Base-by-base conservation (phyloP, 805 yeast genomes). In the Vanderwaltozyma polyspora region DNA sequence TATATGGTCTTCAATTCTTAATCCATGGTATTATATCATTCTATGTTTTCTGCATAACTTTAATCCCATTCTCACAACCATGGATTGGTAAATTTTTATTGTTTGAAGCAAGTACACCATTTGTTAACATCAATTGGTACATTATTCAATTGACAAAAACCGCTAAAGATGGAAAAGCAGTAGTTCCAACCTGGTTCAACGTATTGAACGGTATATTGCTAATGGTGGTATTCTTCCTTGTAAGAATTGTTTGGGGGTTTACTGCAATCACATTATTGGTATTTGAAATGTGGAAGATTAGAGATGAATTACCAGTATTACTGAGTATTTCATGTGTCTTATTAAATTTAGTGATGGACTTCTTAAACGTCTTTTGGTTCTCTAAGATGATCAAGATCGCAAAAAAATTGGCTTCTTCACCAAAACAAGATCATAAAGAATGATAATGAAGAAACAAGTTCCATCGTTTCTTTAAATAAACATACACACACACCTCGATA, bases 101-200 rank as follows among this genome's bases (percentile, higher is more conserved):
- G 33, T 89, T 82, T 59, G 97, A 89, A 60, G 67, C 81, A 32
- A 79, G 94, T 31, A 82, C 95, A 2, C 96, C 96, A 7, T 89
- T 89, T 60, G 94, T 89, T 41, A 91, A 89, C 59, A 55, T 82
- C 52, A 83, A 89, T 58, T 89, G 95, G 95, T 86, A 28, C 19
- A 35, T 30, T 17, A 37, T 29, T 11, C 37, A 28, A 34, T 24
- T 34, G 17, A 32, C 35, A 6, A 37, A 32, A 34, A 30, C n/a
- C 19, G n/a, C 29, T 25, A 21, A 28, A 19, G 19, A 24, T 14
- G 5, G 12, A 24, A 29, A 14, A 24, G 22, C 32, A 29, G 19
- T 29, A 3, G 38, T 44, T 37, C 74, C 80, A 27, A 66, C 64
- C 16, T 64, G 49, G 40, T 37, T 72, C 12, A 69, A 74, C 34